Conservation (phyloP, 1,139 yeast genomes). For the Zygotorulaspora mrakii region DNA sequence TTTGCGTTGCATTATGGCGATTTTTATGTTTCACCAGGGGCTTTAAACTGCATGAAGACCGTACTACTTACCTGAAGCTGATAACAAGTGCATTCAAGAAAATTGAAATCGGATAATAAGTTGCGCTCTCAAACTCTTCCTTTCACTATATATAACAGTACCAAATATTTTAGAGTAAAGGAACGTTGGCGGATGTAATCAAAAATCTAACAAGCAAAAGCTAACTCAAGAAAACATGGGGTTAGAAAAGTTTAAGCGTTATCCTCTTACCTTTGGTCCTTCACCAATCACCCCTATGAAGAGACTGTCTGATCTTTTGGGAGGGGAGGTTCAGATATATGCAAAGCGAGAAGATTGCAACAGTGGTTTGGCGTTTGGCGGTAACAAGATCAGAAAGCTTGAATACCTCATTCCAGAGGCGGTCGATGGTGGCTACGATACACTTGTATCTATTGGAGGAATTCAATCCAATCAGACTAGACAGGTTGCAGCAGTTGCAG, state of each 20-base stretch:
- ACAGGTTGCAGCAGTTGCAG: constrained; percentile 38
- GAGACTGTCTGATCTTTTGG: constrained; percentile 30
- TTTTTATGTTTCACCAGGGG: too few species aligned
- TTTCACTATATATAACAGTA: too few species aligned
- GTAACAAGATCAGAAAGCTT: constrained; percentile 36
- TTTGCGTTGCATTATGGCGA: too few species aligned
- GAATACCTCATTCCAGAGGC: constrained; percentile 38
- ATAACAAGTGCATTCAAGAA: too few species aligned
- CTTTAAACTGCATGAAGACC: too few species aligned
- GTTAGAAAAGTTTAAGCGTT: constrained; percentile 29
- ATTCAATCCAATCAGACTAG: constrained; percentile 37
- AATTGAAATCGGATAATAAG: too few species aligned
- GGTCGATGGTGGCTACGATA: constrained; percentile 35
- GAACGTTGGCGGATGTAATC: too few species aligned
- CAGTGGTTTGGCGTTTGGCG: constrained; percentile 38
- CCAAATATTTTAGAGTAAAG: too few species aligned
- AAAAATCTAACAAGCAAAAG: too few species aligned
- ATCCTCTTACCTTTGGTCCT: constrained; percentile 35
- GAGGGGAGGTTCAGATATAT: constrained; percentile 35
- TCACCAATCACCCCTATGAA: constrained; percentile 36
- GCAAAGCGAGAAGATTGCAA: constrained; percentile 39
- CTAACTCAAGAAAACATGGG: constrained; percentile 6
- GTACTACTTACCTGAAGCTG: too few species aligned
- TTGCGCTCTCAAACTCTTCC: too few species aligned
- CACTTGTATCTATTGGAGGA: constrained; percentile 38